These are phyloP conservation scores for Bombardia bombarda DNA, from an alignment of 495 filamentous ascomycete species.

Conservation along the genomic window DNA sequence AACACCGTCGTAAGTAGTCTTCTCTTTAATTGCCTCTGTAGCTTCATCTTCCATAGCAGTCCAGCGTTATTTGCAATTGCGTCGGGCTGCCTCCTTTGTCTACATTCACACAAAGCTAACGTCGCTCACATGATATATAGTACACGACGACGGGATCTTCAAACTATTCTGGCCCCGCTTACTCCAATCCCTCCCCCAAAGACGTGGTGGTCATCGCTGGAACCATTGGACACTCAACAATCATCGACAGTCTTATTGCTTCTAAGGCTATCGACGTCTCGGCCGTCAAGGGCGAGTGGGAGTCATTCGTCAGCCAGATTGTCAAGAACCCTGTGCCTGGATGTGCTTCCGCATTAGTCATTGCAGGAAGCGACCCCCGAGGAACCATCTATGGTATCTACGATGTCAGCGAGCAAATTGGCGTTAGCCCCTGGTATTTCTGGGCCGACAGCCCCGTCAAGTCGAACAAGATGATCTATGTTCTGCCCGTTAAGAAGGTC, in stretches of 20 bases:
- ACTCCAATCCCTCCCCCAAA: conserved; percentile 33
- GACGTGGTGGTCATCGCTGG: conserved; percentile 60
- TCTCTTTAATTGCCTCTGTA: neutral
- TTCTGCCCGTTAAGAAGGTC: conserved; percentile 40
- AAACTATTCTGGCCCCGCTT: conserved; percentile 38
- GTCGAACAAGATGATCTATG: conserved; percentile 47
- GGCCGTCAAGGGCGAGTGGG: conserved; percentile 55
- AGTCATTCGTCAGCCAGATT: conserved; percentile 55
- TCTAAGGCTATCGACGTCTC: conserved; percentile 48
- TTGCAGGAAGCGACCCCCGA: conserved; percentile 60
- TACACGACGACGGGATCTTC: conserved; percentile 33
- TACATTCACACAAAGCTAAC: neutral
- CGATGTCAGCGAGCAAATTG: conserved; percentile 67
- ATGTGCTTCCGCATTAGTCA: conserved; percentile 53
- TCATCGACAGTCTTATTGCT: conserved; percentile 50
- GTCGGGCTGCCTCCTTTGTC: neutral
- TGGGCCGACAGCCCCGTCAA: conserved; percentile 60
- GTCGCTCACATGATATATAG: too few relatives aligned
- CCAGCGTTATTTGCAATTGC: too few relatives aligned
- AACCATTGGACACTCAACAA: conserved; percentile 53
- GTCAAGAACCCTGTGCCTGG: conserved; percentile 52
- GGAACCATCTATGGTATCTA: conserved; percentile 70
- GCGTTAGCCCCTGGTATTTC: conserved; percentile 71
- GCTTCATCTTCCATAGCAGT: too few relatives aligned
- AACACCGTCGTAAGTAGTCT: conserved; percentile 21